A percentile compares a stretch with the other conserved stretches of the same genome.
phyloP scores from a whole-genome alignment of 371 early-diverging fungal species.

The Cokeromyces recurvatus region DNA sequence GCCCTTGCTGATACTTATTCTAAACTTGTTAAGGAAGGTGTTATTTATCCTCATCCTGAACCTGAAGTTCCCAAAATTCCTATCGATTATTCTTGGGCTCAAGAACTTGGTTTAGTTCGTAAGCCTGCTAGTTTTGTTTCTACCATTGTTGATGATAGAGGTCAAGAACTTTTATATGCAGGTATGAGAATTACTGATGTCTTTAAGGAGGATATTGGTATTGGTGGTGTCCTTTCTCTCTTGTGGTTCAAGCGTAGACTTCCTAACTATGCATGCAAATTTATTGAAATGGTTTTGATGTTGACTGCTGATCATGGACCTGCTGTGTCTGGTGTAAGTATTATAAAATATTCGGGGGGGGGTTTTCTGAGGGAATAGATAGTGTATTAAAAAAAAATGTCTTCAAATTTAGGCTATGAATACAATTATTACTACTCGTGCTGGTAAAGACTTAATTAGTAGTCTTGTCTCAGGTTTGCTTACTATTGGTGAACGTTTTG shows the following conservation, averaged over 20 bases:
- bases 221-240: slow-evolving; percentile 94
- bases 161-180: slow-evolving; percentile 96
- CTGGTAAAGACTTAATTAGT: slow-evolving; percentile 95
- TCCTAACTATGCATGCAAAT: slow-evolving; percentile 92
- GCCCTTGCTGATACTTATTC: slow-evolving; percentile 74
- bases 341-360: no score
- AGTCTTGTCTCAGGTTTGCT: slow-evolving; percentile 92
- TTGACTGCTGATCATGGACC: slow-evolving; percentile 98
- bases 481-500: slow-evolving; percentile 96
- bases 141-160: slow-evolving; percentile 98
- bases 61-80: slow-evolving; percentile 98
- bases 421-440: slow-evolving; percentile 98
- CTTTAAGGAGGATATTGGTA: slow-evolving; percentile 96
- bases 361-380: no score
- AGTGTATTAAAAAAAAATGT: background rate
- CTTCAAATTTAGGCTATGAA: slow-evolving; percentile 76
- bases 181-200: slow-evolving; percentile 98
- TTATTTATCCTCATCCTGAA: slow-evolving; percentile 71
- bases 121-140: slow-evolving; percentile 98
- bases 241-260: slow-evolving; percentile 98
- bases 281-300: slow-evolving; percentile 99
- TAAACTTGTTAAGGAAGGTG: slow-evolving; percentile 71
- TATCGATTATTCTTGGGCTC: slow-evolving; percentile 98
- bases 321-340: slow-evolving; percentile 51
- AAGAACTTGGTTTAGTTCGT: slow-evolving; percentile 96